Conservation (phyloP, 352 stramenopile species). For the Phytopythium cucurbitacearum region DNA sequence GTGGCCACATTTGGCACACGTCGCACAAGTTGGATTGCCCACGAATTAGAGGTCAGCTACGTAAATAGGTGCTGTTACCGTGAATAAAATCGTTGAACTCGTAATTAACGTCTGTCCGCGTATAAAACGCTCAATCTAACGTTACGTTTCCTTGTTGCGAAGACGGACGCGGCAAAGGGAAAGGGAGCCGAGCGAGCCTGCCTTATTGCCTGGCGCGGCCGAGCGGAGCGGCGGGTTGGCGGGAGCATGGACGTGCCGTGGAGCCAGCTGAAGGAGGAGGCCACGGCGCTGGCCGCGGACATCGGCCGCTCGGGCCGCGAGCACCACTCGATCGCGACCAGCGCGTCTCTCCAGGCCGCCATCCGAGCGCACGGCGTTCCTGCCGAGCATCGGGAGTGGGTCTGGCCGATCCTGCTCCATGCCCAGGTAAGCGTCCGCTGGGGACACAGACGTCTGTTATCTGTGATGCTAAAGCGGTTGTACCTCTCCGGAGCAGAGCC, state of each 20-base stretch:
- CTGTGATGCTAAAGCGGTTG: not conserved
- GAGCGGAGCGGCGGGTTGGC: not conserved
- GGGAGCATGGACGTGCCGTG: slow-evolving; percentile 41
- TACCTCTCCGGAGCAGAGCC: slow-evolving; percentile 20
- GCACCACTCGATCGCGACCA: slow-evolving; percentile 59
- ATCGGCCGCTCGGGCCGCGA: slow-evolving; percentile 59
- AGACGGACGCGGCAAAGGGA: not conserved
- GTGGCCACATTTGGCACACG: too few species aligned
- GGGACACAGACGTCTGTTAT: not conserved
- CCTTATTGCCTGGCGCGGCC: not conserved
- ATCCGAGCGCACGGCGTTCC: slow-evolving; percentile 59
- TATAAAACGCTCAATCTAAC: too few species aligned
- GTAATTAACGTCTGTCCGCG: too few species aligned
- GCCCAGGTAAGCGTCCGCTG: slow-evolving; percentile 20
- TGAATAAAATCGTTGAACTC: too few species aligned
- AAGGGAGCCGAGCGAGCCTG: not conserved
- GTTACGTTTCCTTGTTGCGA: not conserved
- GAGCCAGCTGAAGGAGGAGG: slow-evolving; percentile 62
- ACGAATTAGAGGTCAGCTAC: too few species aligned
- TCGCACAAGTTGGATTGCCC: too few species aligned
- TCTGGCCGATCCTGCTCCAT: slow-evolving; percentile 71
- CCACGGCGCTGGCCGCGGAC: slow-evolving; percentile 37
- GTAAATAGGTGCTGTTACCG: too few species aligned
- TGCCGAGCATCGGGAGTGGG: slow-evolving; percentile 69
- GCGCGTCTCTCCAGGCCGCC: slow-evolving; percentile 34